These are phyloP conservation scores for Limonium bicolor DNA, from an alignment of 148 eudicot species.

Conservation along the genomic window DNA sequence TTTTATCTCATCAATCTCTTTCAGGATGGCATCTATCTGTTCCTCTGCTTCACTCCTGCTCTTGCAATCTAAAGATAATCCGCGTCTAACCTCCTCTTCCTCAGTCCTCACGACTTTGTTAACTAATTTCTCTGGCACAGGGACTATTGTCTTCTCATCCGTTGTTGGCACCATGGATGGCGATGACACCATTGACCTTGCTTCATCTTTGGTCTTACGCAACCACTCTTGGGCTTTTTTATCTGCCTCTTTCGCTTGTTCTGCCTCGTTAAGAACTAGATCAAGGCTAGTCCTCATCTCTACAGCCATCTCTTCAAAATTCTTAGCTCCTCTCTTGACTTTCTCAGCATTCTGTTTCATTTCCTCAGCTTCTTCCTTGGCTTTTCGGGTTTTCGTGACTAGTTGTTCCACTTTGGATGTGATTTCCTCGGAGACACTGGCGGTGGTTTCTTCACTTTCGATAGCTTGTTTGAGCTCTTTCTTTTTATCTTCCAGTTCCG, in stretches of 20 bases:
- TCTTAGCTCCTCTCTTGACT: slow-evolving; percentile 26
- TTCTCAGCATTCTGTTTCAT: slow-evolving; percentile 13
- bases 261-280: slow-evolving; percentile 29
- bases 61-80: no score
- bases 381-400: slow-evolving; percentile 23
- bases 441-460: slow-evolving; percentile 16
- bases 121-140: slow-evolving; percentile 26
- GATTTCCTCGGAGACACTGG: slow-evolving; percentile 22
- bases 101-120: slow-evolving; percentile 43
- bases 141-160: slow-evolving; percentile 19
- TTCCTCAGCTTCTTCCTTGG: slow-evolving; percentile 30
- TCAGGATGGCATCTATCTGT: slow-evolving; percentile 34
- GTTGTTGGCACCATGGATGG: slow-evolving; percentile 12
- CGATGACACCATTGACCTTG: slow-evolving; percentile 12
- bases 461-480: slow-evolving; percentile 30
- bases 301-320: slow-evolving; percentile 10
- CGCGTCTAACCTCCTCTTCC: slow-evolving; percentile 35
- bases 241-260: slow-evolving; percentile 47
- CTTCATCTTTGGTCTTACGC: slow-evolving; percentile 7
- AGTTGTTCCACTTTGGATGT: slow-evolving; percentile 21
- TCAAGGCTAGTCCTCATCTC: slow-evolving; percentile 31
- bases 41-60: slow-evolving; percentile 29
- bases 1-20: slow-evolving; percentile 47
- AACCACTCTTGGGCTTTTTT: slow-evolving; percentile 36
- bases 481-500: slow-evolving; percentile 28